Conservation (phyloP, 192 early-diverging fungal genomes). For the Endogone sp. region DNA sequence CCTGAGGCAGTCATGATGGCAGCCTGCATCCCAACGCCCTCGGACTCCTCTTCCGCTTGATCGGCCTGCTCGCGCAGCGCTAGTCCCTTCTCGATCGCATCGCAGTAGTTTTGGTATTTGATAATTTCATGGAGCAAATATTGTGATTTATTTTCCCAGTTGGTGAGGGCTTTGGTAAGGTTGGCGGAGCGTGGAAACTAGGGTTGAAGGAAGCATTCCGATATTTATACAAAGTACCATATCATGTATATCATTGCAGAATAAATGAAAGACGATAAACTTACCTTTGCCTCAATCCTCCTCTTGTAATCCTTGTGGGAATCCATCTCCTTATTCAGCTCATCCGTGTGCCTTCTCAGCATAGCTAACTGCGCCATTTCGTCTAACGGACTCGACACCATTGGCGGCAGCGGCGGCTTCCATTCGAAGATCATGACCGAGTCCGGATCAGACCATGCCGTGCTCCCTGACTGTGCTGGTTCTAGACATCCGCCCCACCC, state of each 20-base stretch:
- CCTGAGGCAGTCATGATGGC: too few species aligned
- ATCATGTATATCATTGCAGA: background rate
- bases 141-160: conserved; percentile 79
- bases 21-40: too few species aligned
- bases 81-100: conserved; percentile 65
- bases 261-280: background rate
- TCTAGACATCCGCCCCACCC: conserved; percentile 73
- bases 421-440: conserved; percentile 40
- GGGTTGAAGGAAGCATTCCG: background rate
- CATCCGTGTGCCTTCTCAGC: conserved; percentile 59
- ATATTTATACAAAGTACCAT: too few species aligned
- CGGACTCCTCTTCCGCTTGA: background rate
- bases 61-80: conserved; percentile 12
- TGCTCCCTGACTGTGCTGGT: conserved; percentile 16
- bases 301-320: conserved; percentile 59
- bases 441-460: conserved; percentile 26
- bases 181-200: conserved; percentile 60
- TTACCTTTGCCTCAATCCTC: conserved; percentile 37
- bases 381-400: conserved; percentile 30
- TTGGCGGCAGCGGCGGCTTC: conserved; percentile 43
- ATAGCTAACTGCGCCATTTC: conserved; percentile 54
- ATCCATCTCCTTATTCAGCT: conserved; percentile 65
- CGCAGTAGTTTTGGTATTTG: conserved; percentile 78
- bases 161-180: conserved; percentile 62
- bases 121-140: conserved; percentile 78